Evolutionary conservation across 345 rosid genomes (phyloP), one percentile per base, ranked within the genome.

Genomic region (Punica granatum): DNA sequence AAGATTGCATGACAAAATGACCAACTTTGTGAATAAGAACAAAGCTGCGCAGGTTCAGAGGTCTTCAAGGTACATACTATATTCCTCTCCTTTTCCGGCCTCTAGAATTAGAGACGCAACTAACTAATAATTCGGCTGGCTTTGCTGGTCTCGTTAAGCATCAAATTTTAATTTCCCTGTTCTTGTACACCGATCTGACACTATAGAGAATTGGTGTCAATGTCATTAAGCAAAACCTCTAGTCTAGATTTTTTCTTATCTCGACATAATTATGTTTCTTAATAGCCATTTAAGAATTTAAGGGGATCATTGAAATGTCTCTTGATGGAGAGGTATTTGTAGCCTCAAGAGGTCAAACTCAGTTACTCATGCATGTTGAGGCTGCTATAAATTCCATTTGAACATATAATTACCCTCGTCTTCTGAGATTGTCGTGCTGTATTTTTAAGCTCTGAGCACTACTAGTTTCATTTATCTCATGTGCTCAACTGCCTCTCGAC

Each of bases 11-110:
- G 98, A 90, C 64, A 93, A 87, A 80, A 84, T 92, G 90, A 88
- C 91, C 58, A 92, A 75, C 75, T 88, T 92, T 66, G 78, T 78
- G 32, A 80, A 87, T 58, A 93, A 87, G 89, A 93, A 93, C 84
- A 93, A 87, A 80, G 98, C 98, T 43, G 97, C 98, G 21, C 93
- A 93, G 74, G 76, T 90, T 73, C 85, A 82, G 69, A 80, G 83
- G 53, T 30, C 32, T 2, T 56, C 61, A 13, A 80, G 77, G 77
- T 83, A 80, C 69, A 83, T 76, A 85, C 85, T 69, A 48, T 75
- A 60, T 70, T 62, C 43, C 64, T 6, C 59, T n/a, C 66, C 65
- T 63, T 31, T 61, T 34, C 49, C 6, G 33, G 31, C 41, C 46
- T 12, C 49, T 44, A 44, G 18, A 3, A 18, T 11, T 44, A 16